Conservation (phyloP, 768 basidiomycete genomes). For the Xerocomus brunneocitrinus region DNA sequence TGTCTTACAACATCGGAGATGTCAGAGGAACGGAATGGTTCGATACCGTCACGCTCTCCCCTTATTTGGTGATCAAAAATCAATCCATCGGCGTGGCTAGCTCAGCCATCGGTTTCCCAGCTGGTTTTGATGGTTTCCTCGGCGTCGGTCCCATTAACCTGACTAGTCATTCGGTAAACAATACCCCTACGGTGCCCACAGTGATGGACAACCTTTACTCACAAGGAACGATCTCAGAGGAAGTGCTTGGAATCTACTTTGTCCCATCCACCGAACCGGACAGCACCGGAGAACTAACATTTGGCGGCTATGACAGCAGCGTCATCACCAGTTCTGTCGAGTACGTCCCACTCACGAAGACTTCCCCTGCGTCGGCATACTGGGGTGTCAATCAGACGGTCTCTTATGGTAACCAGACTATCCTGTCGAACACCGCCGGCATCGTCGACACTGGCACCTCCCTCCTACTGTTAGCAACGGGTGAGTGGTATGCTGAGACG, state of each 20-base stretch:
- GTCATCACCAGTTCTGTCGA: constrained; percentile 11
- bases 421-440: constrained; percentile 21
- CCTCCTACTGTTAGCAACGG: constrained; percentile 15
- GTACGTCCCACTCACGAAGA: constrained; percentile 22
- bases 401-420: constrained; percentile 14
- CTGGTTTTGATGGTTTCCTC: not conserved
- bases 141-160: constrained; percentile 32
- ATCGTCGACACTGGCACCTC: constrained; percentile 30
- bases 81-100: constrained; percentile 24
- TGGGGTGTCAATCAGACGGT: constrained; percentile 29
- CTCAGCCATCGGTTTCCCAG: not conserved
- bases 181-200: constrained; percentile 21
- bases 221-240: constrained; percentile 23
- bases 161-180: constrained; percentile 16
- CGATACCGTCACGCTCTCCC: not conserved
- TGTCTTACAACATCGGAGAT: not conserved
- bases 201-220: constrained; percentile 32
- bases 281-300: constrained; percentile 18
- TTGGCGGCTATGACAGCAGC: constrained; percentile 19
- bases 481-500: not conserved
- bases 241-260: constrained; percentile 31
- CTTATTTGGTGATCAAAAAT: not conserved
- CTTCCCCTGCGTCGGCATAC: constrained; percentile 17
- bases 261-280: constrained; percentile 17
- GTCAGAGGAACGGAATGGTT: not conserved